A percentile compares a stretch with the other conserved stretches of the same genome.
These are phyloP conservation scores for Paratinospora sagittata DNA, from an alignment of 164 flowering plant species.

Conservation along the genomic window DNA sequence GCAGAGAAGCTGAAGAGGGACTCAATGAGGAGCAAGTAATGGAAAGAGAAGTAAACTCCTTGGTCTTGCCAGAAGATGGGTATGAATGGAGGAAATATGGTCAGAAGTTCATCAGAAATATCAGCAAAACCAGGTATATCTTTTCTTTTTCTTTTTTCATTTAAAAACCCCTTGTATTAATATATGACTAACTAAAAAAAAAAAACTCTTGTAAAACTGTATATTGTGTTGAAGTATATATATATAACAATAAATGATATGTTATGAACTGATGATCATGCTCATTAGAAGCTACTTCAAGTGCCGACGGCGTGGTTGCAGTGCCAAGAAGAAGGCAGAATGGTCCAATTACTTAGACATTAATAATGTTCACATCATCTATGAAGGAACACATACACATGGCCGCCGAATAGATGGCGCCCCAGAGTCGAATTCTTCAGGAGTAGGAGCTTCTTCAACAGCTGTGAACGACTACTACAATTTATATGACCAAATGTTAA, in stretches of 20 bases:
- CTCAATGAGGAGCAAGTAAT: not conserved
- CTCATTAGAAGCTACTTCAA: slow-evolving; percentile 25
- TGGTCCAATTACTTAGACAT: slow-evolving; percentile 11
- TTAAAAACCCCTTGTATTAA: too few relatives aligned
- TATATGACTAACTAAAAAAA: too few relatives aligned
- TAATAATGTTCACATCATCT: slow-evolving; percentile 9
- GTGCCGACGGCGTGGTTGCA: slow-evolving; percentile 17
- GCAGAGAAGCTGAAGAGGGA: slow-evolving; percentile 1
- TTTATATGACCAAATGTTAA: slow-evolving; percentile 16
- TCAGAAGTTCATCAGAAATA: slow-evolving; percentile 24
- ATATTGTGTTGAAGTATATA: too few relatives aligned
- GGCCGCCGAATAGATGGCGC: not conserved
- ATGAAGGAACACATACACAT: slow-evolving; percentile 20
- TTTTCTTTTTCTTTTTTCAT: too few relatives aligned
- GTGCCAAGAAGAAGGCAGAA: slow-evolving; percentile 24
- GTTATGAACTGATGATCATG: too few relatives aligned
- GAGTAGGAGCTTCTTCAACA: not conserved
- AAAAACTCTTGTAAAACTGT: too few relatives aligned
- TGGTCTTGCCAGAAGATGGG: slow-evolving; percentile 22
- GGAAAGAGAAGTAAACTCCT: slow-evolving; percentile 2
- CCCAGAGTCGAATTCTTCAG: not conserved
- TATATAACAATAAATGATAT: too few relatives aligned
- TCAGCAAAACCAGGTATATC: slow-evolving; percentile 21
- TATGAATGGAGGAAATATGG: slow-evolving; percentile 29
- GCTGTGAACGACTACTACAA: slow-evolving; percentile 14